A percentile compares a stretch with the other conserved stretches of the same genome.
phyloP scores from a whole-genome alignment of 164 flowering plant species.

The Aristolochia contorta region DNA sequence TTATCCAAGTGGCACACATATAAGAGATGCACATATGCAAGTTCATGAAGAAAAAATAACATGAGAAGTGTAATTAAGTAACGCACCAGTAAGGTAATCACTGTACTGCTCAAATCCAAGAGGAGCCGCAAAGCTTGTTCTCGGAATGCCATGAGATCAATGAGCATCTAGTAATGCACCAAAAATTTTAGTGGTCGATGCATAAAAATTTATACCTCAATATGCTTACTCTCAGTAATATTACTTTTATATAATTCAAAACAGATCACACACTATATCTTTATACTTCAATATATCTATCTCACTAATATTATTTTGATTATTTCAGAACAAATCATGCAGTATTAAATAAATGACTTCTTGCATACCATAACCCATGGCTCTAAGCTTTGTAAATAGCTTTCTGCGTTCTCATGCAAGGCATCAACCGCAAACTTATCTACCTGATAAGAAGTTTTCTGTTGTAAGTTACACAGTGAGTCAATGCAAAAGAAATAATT shows the following conservation, averaged over 20 bases:
- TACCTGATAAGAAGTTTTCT: slow-evolving; percentile 34
- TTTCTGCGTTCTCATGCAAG: slow-evolving; percentile 66
- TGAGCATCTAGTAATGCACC: slow-evolving; percentile 52
- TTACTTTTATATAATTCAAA: not conserved
- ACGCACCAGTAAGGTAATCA: slow-evolving; percentile 91
- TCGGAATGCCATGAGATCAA: slow-evolving; percentile 90
- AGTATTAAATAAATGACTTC: not conserved
- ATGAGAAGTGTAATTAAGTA: not conserved
- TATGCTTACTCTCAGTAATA: not conserved
- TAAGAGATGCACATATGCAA: no score
- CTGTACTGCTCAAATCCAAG: slow-evolving; percentile 96
- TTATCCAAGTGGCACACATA: not conserved
- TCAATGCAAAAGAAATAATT: not conserved
- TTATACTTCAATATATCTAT: not conserved
- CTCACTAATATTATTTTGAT: not conserved
- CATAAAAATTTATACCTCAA: not conserved
- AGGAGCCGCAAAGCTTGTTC: slow-evolving; percentile 89
- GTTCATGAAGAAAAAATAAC: not conserved
- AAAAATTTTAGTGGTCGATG: not conserved
- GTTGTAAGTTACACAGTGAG: not conserved
- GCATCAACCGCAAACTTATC: slow-evolving; percentile 80
- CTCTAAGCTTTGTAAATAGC: slow-evolving; percentile 76
- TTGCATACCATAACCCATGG: slow-evolving; percentile 79
- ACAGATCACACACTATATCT: not conserved
- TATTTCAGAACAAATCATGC: not conserved